Conservation (phyloP, 345 rosid species). For the Euphorbia peplus region DNA sequence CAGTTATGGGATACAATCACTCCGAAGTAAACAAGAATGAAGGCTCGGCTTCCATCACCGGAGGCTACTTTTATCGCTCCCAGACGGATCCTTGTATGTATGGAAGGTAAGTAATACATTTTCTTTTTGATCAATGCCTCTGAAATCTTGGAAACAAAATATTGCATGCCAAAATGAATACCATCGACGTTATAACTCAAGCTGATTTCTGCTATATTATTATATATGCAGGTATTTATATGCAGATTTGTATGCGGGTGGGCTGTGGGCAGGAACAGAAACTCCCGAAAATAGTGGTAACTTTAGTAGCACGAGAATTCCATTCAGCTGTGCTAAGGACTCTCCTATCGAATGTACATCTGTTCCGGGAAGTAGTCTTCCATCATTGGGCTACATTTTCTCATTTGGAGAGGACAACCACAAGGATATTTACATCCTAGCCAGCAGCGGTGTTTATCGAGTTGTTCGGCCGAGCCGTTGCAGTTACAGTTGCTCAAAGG, state of each 20-base stretch:
- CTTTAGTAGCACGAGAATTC: conserved; percentile 47
- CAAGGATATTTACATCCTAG: conserved; percentile 65
- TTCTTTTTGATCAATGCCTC: no score
- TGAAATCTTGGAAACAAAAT: not conserved
- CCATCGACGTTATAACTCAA: no score
- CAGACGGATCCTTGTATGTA: conserved; percentile 72
- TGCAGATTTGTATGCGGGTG: conserved; percentile 71
- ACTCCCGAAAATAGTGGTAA: conserved; percentile 70
- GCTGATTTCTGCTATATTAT: not conserved
- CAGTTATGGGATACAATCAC: conserved; percentile 82
- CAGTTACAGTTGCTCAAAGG: conserved; percentile 70
- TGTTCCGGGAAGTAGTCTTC: conserved; percentile 48
- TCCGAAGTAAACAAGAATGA: conserved; percentile 69
- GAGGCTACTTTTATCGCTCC: conserved; percentile 83
- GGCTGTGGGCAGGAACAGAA: conserved; percentile 69
- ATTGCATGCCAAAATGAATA: not conserved
- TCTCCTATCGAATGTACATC: conserved; percentile 65
- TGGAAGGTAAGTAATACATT: conserved; percentile 58
- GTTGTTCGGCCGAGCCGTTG: conserved; percentile 83
- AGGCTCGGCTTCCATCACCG: conserved; percentile 85
- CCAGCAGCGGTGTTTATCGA: conserved; percentile 73
- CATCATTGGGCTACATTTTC: conserved; percentile 64
- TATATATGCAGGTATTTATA: conserved; percentile 71
- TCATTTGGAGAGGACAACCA: conserved; percentile 81
- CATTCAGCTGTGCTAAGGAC: conserved; percentile 62